phyloP scores from a whole-genome alignment of 2,329 filamentous ascomycete genomes.

The Aureobasidium sp. region DNA sequence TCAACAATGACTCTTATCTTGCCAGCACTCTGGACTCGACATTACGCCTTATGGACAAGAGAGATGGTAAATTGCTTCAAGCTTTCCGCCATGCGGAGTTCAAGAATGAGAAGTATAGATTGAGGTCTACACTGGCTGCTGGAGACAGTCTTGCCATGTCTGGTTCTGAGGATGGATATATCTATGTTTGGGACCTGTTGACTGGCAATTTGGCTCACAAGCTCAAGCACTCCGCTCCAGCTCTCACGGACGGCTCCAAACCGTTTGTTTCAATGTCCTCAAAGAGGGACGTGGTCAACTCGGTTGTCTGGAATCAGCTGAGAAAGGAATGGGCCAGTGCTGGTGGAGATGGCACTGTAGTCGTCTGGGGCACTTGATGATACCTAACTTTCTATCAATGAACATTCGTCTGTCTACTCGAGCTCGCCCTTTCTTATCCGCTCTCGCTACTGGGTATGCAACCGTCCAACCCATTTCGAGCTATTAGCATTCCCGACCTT shows the following conservation, averaged over 20 bases:
- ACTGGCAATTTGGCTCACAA: slow-evolving; percentile 59
- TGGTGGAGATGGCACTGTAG: slow-evolving; percentile 37
- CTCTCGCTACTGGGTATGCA: too few relatives aligned
- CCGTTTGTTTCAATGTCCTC: slow-evolving; percentile 12
- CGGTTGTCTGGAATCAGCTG: slow-evolving; percentile 38
- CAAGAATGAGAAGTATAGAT: slow-evolving; percentile 61
- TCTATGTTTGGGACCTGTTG: slow-evolving; percentile 79
- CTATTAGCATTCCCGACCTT: too few relatives aligned
- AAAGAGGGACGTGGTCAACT: slow-evolving; percentile 39
- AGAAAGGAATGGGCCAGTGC: slow-evolving; percentile 41
- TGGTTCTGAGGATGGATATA: slow-evolving; percentile 67
- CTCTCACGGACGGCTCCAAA: slow-evolving; percentile 20
- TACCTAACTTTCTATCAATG: too few relatives aligned
- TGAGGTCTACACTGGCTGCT: slow-evolving; percentile 66
- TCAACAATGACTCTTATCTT: slow-evolving; percentile 65
- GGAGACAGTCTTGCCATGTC: slow-evolving; percentile 70
- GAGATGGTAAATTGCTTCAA: slow-evolving; percentile 63
- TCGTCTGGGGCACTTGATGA: slow-evolving; percentile 22
- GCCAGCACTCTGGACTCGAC: slow-evolving; percentile 68
- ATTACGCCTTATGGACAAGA: slow-evolving; percentile 72
- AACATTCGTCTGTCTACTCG: too few relatives aligned
- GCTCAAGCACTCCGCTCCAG: slow-evolving; percentile 38
- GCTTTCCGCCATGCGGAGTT: slow-evolving; percentile 55
- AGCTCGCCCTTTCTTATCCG: too few relatives aligned
- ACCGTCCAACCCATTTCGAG: too few relatives aligned